Conservation (phyloP, 768 basidiomycete genomes). For the Brasilioporus rufonigricans region DNA sequence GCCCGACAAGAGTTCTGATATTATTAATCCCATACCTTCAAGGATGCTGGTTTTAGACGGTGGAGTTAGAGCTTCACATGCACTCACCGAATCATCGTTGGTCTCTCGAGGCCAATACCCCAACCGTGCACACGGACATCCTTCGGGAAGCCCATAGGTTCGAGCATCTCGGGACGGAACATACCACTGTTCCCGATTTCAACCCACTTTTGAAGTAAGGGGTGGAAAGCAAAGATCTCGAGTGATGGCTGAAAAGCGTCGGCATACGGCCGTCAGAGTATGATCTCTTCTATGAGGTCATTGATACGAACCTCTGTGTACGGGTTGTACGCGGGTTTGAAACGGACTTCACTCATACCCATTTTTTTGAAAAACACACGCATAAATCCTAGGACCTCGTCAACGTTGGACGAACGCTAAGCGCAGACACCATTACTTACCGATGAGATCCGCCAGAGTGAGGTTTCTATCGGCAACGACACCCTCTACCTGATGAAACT, state of each 20-base stretch:
- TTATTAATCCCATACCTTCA: conserved; percentile 93
- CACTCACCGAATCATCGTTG: conserved; percentile 95
- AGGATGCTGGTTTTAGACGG: conserved; percentile 1
- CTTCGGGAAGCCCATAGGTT: conserved; percentile 97
- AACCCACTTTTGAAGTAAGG: conserved; percentile 90
- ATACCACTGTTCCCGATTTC: conserved; percentile 99
- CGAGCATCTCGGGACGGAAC: conserved; percentile 99
- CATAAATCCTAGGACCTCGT: conserved; percentile 78
- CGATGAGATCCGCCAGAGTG: conserved; percentile 93
- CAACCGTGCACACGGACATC: conserved; percentile 97
- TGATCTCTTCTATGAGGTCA: not conserved
- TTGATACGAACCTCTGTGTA: conserved; percentile 77
- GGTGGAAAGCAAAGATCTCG: conserved; percentile 98
- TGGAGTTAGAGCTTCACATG: not conserved
- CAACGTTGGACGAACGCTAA: not conserved
- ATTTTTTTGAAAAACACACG: conserved; percentile 97
- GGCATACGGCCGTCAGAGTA: not conserved
- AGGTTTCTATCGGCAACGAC: conserved; percentile 93
- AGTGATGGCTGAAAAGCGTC: conserved; percentile 69
- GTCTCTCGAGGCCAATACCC: conserved; percentile 92
- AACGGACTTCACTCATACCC: conserved; percentile 90
- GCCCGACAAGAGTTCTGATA: conserved; percentile 93
- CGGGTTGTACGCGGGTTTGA: conserved; percentile 99
- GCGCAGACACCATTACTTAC: conserved; percentile 39
- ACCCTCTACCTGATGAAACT: conserved; percentile 99